A percentile compares a stretch with the other conserved stretches of the same genome.
phyloP scores from a whole-genome alignment of 2,329 filamentous ascomycete genomes.

The Verticillium longisporum region DNA sequence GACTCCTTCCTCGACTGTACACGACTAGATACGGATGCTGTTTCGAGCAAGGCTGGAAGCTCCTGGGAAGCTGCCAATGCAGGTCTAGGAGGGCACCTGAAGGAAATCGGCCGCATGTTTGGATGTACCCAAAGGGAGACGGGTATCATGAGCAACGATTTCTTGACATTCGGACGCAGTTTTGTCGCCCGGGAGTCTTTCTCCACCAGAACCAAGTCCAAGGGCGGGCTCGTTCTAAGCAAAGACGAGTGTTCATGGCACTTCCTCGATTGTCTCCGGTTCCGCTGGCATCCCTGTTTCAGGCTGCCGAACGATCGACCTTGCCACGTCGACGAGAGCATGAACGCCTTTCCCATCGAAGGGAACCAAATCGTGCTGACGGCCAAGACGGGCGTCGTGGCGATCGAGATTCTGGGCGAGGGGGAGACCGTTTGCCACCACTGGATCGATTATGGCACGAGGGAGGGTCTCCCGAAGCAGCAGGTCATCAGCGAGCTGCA shows the following conservation, averaged over 20 bases:
- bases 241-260: slow-evolving; percentile 90
- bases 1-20: slow-evolving; percentile 88
- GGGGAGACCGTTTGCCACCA: slow-evolving; percentile 73
- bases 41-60: slow-evolving; percentile 78
- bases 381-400: slow-evolving; percentile 75
- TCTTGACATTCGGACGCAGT: slow-evolving; percentile 74
- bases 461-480: not conserved
- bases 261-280: slow-evolving; percentile 78
- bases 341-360: slow-evolving; percentile 83
- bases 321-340: slow-evolving; percentile 60
- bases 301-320: slow-evolving; percentile 68
- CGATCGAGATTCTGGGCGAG: slow-evolving; percentile 74
- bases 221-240: slow-evolving; percentile 66
- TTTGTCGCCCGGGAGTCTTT: slow-evolving; percentile 79
- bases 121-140: slow-evolving; percentile 84
- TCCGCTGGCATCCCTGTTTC: slow-evolving; percentile 88
- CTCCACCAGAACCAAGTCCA: slow-evolving; percentile 78
- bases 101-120: slow-evolving; percentile 84
- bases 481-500: slow-evolving; percentile 64
- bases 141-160: slow-evolving; percentile 90
- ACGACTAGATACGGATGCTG: slow-evolving; percentile 69
- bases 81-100: slow-evolving; percentile 86
- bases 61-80: slow-evolving; percentile 95
- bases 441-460: slow-evolving; percentile 57
- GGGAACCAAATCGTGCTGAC: slow-evolving; percentile 69